These are phyloP conservation scores for Phytophthora hibernalis DNA, from an alignment of 352 stramenopile genomes.

Conservation along the genomic window DNA sequence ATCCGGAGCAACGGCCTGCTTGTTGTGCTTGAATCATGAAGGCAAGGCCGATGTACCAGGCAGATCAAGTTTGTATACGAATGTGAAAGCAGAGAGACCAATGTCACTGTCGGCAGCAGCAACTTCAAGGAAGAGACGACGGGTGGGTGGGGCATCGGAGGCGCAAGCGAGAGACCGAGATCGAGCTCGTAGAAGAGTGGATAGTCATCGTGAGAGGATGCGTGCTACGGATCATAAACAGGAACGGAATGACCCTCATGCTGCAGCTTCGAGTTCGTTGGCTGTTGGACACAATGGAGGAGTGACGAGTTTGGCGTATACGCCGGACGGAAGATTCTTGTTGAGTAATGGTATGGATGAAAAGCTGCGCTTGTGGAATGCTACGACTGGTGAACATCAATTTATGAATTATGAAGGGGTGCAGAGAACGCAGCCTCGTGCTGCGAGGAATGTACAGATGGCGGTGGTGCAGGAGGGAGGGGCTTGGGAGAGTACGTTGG, in stretches of 20 bases:
- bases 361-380: slow-evolving; percentile 74
- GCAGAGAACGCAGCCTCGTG: slow-evolving; percentile 34
- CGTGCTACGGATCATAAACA: slow-evolving; percentile 9
- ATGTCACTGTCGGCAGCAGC: slow-evolving; percentile 42
- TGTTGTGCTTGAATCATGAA: slow-evolving; percentile 84
- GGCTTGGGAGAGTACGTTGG: slow-evolving; percentile 52
- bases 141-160: slow-evolving; percentile 30
- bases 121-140: slow-evolving; percentile 40
- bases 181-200: slow-evolving; percentile 27
- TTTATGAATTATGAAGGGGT: slow-evolving; percentile 77
- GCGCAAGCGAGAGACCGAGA: slow-evolving; percentile 34
- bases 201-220: slow-evolving; percentile 20
- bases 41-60: slow-evolving; percentile 53
- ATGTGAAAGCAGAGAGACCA: slow-evolving; percentile 45
- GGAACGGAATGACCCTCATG: slow-evolving; percentile 63
- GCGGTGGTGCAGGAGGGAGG: slow-evolving; percentile 65
- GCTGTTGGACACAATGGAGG: slow-evolving; percentile 56
- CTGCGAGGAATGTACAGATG: slow-evolving; percentile 58
- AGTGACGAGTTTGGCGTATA: slow-evolving; percentile 71
- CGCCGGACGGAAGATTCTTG: slow-evolving; percentile 67
- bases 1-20: slow-evolving; percentile 82
- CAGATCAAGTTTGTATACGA: slow-evolving; percentile 62
- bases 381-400: slow-evolving; percentile 59
- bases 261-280: slow-evolving; percentile 54
- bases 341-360: slow-evolving; percentile 68